Evolutionary conservation across 2,329 filamentous ascomycete genomes (phyloP), one percentile per base, ranked within the genome.

Genomic region (Fusarium pilosicola): DNA sequence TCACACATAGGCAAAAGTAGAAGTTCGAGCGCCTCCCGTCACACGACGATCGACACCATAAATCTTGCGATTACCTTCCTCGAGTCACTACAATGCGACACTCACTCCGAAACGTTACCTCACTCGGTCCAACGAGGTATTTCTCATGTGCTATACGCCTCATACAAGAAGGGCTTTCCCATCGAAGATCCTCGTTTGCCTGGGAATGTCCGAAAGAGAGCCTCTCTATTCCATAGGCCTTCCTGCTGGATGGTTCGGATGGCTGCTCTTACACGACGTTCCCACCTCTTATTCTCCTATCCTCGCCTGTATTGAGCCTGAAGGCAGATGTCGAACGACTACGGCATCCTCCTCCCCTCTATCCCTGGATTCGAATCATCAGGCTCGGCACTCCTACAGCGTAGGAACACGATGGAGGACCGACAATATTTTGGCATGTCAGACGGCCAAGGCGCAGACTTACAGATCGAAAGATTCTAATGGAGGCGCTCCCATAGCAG

Each of bases 391-490:
- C 65, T 73, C 10, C 41, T 70, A 12, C 59, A 49, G 12, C 48
- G 57, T 6, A 39, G 42, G 12, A 34, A n/a, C 13, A 52, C 36
- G 2, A 44, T 46, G 28, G 51, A 39, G 7, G 57, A 67, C 22
- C 22, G 32, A 6, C 56, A 62, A 36, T 74, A 63, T 46, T 71
- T 76, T 38, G 63, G 59, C 7, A 61, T 70, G 15, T 46, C 64
- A 38, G 57, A 56, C 6, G 42, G 52, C 11, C 32, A 67, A 30
- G 59, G 63, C 10, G 9, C 45, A 20, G 38, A 28, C 26, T 20
- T 24, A 10, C 59, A 46, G 6, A 13, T 64, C 14, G 74, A 74
- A 39, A 59, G 48, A 42, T 72, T 77, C 28, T 52, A 70, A 49
- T 65, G 65, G 66, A 55, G 67, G 2, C 57, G 36, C 13, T 67